Percentiles rank a stretch among this genome's conserved stretches.
Conservation (phyloP, 805 yeast species). For the Starmerella floricola region DNA sequence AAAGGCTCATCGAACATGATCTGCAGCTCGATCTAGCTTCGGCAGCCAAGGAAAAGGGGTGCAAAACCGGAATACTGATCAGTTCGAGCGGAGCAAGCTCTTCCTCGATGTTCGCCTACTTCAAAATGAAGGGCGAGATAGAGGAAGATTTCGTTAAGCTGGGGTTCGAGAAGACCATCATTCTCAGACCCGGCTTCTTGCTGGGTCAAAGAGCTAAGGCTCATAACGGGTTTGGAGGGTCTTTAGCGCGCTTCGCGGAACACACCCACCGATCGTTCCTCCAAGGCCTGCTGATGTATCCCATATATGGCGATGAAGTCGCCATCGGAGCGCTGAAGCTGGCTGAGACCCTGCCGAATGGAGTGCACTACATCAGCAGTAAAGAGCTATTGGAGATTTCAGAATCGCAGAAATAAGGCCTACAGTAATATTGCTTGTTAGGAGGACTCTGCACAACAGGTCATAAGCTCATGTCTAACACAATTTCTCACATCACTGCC, state of each 20-base stretch:
- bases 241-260: constrained; percentile 33
- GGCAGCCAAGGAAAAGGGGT: constrained; percentile 60
- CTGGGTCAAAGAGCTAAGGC: constrained; percentile 42
- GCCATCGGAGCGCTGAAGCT: constrained; percentile 43
- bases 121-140: constrained; percentile 59
- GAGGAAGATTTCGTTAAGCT: constrained; percentile 55
- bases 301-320: constrained; percentile 55
- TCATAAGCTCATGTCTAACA: too few species aligned
- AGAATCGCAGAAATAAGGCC: too few species aligned
- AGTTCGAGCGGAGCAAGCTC: constrained; percentile 54
- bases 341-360: constrained; percentile 28
- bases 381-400: constrained; percentile 18
- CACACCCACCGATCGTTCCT: constrained; percentile 22
- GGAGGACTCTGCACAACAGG: too few species aligned
- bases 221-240: constrained; percentile 11
- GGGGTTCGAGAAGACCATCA: constrained; percentile 57
- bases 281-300: constrained; percentile 32
- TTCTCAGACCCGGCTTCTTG: constrained; percentile 65
- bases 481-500: too few species aligned
- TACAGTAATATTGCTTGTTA: too few species aligned
- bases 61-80: constrained; percentile 53
- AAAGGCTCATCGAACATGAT: constrained; percentile 62
- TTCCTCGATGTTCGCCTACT: constrained; percentile 47
- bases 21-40: constrained; percentile 55
- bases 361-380: constrained; percentile 20